Evolutionary conservation across 2,329 filamentous ascomycete genomes (phyloP).

Genomic region (Trichoderma lentiforme): DNA sequence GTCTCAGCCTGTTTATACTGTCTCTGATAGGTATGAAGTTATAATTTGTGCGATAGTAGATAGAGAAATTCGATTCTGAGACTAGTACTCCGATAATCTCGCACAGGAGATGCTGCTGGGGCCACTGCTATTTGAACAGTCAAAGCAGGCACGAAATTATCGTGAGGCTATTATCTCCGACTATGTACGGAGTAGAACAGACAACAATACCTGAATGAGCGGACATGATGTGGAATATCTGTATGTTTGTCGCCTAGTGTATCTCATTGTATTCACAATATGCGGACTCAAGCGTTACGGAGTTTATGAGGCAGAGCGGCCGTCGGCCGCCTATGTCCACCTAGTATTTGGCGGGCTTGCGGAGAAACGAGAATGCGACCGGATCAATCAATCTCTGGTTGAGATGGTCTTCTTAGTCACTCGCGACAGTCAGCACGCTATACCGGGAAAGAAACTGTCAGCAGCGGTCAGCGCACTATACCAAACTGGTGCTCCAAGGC

Average conservation of each 20-base stretch:
- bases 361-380: not conserved
- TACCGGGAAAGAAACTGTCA: not conserved
- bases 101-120: not conserved
- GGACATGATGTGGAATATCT: not conserved
- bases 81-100: not conserved
- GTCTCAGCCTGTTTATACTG: not conserved
- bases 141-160: not conserved
- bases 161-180: not conserved
- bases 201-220: not conserved
- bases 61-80: not conserved
- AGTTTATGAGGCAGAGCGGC: not conserved
- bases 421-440: not conserved
- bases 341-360: not conserved
- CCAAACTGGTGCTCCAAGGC: not conserved
- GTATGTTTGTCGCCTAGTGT: not conserved
- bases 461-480: not conserved
- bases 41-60: not conserved
- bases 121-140: not conserved
- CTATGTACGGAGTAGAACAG: not conserved
- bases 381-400: not conserved
- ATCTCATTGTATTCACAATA: not conserved
- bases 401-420: not conserved
- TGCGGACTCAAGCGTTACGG: not conserved
- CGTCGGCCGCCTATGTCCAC: conserved; percentile 8
- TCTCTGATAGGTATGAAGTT: not conserved